These are phyloP conservation scores for Emergomyces pasteurianus DNA, from an alignment of 2,329 filamentous ascomycete species.

Conservation along the genomic window DNA sequence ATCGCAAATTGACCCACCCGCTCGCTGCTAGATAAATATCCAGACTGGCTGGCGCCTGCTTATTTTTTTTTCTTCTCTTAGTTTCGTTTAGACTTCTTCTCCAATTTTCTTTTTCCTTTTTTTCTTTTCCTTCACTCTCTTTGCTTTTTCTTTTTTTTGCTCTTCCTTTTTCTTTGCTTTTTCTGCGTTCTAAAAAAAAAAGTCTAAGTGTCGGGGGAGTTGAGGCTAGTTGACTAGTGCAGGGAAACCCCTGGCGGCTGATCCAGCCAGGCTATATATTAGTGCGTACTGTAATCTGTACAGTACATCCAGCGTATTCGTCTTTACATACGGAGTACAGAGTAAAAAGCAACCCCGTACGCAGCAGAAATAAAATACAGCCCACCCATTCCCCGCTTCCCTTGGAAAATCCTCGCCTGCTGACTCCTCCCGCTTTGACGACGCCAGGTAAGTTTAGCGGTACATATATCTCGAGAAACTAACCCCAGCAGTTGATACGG, in stretches of 20 bases:
- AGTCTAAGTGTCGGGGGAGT: neutral
- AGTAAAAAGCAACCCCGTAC: too few relatives aligned
- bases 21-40: too few relatives aligned
- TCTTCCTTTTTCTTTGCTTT: neutral
- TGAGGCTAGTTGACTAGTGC: neutral
- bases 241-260: conserved; percentile 1
- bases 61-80: neutral
- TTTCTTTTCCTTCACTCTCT: neutral
- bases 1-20: neutral
- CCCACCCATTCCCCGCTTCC: too few relatives aligned
- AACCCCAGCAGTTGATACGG: too few relatives aligned
- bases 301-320: too few relatives aligned
- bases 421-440: too few relatives aligned
- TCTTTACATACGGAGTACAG: too few relatives aligned
- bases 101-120: neutral
- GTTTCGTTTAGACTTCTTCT: neutral
- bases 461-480: too few relatives aligned
- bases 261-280: neutral
- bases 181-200: neutral
- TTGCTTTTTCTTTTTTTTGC: neutral
- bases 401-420: too few relatives aligned
- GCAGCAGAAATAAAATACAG: too few relatives aligned
- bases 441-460: too few relatives aligned
- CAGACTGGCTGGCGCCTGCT: too few relatives aligned
- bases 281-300: neutral